Evolutionary conservation across 129 eudicot genomes (phyloP), one percentile per base, ranked within the genome.

Genomic region (Ambrosia artemisiifolia): DNA sequence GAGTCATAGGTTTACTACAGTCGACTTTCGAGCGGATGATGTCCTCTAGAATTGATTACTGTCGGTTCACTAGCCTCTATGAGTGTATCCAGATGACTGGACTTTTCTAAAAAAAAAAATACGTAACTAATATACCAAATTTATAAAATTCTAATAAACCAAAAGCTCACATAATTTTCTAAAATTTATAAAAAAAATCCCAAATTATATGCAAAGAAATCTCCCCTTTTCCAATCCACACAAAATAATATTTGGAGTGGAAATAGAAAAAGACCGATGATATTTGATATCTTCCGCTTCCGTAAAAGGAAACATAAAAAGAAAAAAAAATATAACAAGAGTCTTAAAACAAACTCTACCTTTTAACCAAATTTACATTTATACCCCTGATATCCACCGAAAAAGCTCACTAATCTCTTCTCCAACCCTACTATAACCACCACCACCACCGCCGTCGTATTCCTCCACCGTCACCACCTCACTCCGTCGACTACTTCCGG

Each of bases 341-440:
- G 63, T 79, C 84, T 85, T 72, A 75, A 74, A 61, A 87, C 69
- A 75, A 47, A 64, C 92, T 77, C 86, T 67, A 69, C 49, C 44
- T 34, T 59, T 76, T 11, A 9, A 24, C 1, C 3, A 65, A 65
- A 86, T 78, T 82, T 88, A 88, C 92, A 85, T 33, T 83, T 81
- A 95, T 72, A 88, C 92, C 76, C 97, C 93, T 35, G 99, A 95
- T 4, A 95, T 73, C 99, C 99, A 95, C 84, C 97, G 96, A 49
- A 95, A 95, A 57, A 95, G 71, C 53, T 95, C 97, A 16, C 94
- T 87, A 48, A 95, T 95, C 56, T 95, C 99, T 35, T 90, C 97
- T 33, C 99, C 96, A 62, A 80, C 75, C 12, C 89, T 82, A 34
- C 71, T 83, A 53, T 24, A 24, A 24, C 28, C 28, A 24, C 28